A percentile compares a stretch with the other conserved stretches of the same genome.
Conservation (phyloP, 2,329 filamentous ascomycete genomes). For the Capronia epimyces region DNA sequence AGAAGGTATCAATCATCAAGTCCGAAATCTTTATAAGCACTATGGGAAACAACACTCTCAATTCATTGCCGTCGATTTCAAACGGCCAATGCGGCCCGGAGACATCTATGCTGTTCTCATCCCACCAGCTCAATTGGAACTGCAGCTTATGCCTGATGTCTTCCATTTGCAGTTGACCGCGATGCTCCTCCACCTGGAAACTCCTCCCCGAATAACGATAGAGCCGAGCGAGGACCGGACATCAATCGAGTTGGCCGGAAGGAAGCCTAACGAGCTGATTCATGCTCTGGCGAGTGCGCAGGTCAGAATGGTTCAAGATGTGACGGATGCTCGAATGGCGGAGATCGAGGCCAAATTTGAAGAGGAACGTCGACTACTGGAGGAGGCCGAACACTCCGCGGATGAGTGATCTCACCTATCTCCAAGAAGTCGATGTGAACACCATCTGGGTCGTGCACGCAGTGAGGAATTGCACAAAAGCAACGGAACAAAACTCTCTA, state of each 20-base stretch:
- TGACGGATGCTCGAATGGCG: conserved; percentile 4
- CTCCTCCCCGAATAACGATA: conserved; percentile 39
- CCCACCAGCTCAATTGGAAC: conserved; percentile 33
- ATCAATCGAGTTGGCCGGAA: neutral
- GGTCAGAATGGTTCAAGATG: conserved; percentile 10
- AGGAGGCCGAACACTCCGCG: neutral
- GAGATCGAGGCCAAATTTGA: conserved; percentile 6
- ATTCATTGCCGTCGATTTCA: conserved; percentile 60
- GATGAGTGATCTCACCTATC: neutral
- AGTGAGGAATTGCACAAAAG: too few relatives aligned
- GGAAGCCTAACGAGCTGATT: neutral
- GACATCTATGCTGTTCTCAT: conserved; percentile 58
- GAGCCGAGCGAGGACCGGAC: conserved; percentile 17
- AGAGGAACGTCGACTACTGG: conserved; percentile 1
- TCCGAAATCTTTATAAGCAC: conserved; percentile 19
- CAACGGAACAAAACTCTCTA: too few relatives aligned
- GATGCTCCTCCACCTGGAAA: conserved; percentile 39
- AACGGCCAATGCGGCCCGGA: conserved; percentile 54
- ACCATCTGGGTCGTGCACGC: neutral
- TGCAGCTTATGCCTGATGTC: conserved; percentile 4
- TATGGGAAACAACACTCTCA: conserved; percentile 42
- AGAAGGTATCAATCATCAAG: conserved; percentile 54
- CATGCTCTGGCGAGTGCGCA: conserved; percentile 19
- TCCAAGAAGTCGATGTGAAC: too few relatives aligned
- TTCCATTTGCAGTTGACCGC: conserved; percentile 26